Evolutionary conservation across 352 stramenopile genomes (phyloP).

Genomic region (Thalassiosira sp.): DNA sequence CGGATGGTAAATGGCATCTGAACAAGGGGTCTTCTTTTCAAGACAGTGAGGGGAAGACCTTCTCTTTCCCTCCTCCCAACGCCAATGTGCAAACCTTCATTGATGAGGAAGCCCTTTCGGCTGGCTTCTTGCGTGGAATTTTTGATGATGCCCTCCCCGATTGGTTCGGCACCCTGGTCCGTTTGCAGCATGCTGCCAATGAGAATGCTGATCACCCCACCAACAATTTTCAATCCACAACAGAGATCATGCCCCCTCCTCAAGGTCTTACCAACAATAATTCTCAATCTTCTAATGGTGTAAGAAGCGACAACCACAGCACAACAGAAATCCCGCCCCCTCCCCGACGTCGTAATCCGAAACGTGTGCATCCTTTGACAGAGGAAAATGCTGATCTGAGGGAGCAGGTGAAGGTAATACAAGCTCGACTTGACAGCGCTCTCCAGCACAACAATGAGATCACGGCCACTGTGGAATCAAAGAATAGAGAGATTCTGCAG

Average conservation of each 20-base stretch:
- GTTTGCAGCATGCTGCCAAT: not conserved
- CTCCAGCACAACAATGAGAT: not conserved
- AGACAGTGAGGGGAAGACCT: constrained; percentile 7
- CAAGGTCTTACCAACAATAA: too few species aligned
- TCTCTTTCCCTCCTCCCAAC: constrained; percentile 10
- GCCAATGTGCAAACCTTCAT: not conserved
- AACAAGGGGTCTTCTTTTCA: not conserved
- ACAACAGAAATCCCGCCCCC: not conserved
- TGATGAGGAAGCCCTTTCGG: not conserved
- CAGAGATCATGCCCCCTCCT: not conserved
- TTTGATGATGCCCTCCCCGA: not conserved
- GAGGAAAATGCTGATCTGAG: not conserved
- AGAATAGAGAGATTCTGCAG: not conserved
- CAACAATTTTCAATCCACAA: too few species aligned
- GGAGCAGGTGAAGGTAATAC: not conserved
- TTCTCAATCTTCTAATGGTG: too few species aligned
- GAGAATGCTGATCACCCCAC: not conserved
- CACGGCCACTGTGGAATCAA: not conserved
- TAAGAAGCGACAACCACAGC: not conserved
- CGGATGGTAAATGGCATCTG: not conserved
- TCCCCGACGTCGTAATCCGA: not conserved
- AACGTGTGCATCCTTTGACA: not conserved
- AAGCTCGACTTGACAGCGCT: not conserved
- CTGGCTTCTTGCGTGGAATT: not conserved
- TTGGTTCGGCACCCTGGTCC: not conserved